phyloP scores from a whole-genome alignment of 441 rosid species.

The Gossypium trilobum region DNA sequence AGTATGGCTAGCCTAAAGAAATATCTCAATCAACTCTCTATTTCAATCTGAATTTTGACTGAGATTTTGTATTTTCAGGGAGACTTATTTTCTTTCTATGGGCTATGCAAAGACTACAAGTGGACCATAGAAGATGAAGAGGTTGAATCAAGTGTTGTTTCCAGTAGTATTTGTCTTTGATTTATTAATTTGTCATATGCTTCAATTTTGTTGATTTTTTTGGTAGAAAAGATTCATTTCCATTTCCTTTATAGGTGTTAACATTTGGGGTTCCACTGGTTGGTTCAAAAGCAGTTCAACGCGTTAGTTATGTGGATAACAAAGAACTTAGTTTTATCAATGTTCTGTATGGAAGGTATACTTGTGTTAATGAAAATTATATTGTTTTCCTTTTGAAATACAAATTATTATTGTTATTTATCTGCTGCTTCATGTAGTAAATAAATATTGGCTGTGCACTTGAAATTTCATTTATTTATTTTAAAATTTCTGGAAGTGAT shows the following conservation, averaged over 20 bases:
- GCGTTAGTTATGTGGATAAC: slow-evolving; percentile 23
- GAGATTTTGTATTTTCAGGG: slow-evolving; percentile 47
- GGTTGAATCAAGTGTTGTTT: slow-evolving; percentile 32
- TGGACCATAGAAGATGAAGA: slow-evolving; percentile 74
- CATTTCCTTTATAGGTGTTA: slow-evolving; percentile 45
- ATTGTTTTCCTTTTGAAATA: neutral
- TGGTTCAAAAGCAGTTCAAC: slow-evolving; percentile 29
- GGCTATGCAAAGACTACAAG: slow-evolving; percentile 62
- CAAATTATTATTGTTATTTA: neutral
- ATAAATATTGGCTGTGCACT: neutral
- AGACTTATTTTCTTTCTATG: slow-evolving; percentile 70
- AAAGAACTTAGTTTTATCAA: slow-evolving; percentile 49
- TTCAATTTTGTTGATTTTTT: slow-evolving; percentile 11
- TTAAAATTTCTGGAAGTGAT: neutral
- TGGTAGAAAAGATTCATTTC: slow-evolving; percentile 1
- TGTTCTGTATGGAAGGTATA: slow-evolving; percentile 74
- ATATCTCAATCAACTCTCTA: slow-evolving; percentile 10
- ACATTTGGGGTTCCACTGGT: slow-evolving; percentile 26
- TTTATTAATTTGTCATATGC: slow-evolving; percentile 18
- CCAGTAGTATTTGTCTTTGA: slow-evolving; percentile 11
- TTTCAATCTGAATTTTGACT: slow-evolving; percentile 21
- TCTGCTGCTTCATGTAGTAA: neutral
- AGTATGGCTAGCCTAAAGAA: slow-evolving; percentile 31
- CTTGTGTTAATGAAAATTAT: neutral
- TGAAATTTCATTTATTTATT: neutral